Conservation (phyloP, 768 basidiomycete species). For the Trametes villosa region DNA sequence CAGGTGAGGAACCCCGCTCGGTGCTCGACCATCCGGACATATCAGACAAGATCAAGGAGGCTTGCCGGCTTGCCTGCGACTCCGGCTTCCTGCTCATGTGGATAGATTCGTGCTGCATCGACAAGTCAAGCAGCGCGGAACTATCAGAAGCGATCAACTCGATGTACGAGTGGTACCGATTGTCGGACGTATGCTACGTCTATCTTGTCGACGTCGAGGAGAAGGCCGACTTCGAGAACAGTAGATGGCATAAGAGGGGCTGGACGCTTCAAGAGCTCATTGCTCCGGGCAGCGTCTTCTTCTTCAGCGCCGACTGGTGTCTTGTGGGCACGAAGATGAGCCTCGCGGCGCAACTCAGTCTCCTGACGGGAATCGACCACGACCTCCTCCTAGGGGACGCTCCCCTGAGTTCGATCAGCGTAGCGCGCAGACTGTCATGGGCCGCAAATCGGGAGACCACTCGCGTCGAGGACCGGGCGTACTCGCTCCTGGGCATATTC, state of each 20-base stretch:
- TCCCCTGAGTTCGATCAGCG: background rate
- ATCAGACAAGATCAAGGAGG: background rate
- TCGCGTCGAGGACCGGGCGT: background rate
- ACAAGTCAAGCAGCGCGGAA: too few species aligned
- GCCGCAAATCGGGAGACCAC: background rate
- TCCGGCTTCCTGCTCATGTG: conserved; percentile 9
- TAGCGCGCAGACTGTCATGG: background rate
- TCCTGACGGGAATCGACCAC: background rate
- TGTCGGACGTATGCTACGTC: conserved; percentile 11
- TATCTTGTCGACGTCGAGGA: conserved; percentile 9
- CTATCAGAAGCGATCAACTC: too few species aligned
- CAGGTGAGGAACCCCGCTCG: too few species aligned
- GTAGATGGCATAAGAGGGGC: conserved; percentile 6
- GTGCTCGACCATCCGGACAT: background rate
- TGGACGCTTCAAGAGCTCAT: conserved; percentile 7
- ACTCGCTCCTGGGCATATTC: conserved; percentile 6
- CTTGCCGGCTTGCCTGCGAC: conserved; percentile 5
- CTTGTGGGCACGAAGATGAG: conserved; percentile 2
- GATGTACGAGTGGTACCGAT: too few species aligned
- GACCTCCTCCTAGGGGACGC: background rate
- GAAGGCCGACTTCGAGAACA: background rate
- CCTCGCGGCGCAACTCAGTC: too few species aligned
- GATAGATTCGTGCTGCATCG: conserved; percentile 20
- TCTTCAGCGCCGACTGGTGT: conserved; percentile 5
- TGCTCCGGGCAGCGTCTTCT: background rate